Percentiles rank a stretch among this genome's conserved stretches.
Evolutionary conservation across 192 early-diverging fungal genomes (phyloP).

Genomic region (Funneliformis mosseae): DNA sequence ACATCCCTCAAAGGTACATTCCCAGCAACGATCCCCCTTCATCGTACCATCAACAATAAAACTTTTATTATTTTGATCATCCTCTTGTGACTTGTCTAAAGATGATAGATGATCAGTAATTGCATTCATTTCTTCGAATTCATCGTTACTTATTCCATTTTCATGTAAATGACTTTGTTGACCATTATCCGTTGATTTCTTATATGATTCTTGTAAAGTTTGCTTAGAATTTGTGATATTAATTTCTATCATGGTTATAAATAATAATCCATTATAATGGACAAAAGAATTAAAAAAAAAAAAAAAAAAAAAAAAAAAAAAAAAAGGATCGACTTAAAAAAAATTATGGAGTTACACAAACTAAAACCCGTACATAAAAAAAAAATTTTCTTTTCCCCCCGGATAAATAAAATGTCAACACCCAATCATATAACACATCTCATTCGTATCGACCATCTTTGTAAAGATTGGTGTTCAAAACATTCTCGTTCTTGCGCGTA

Average conservation of each 20-base stretch:
- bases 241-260: neutral
- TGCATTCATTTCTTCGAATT: too few species aligned
- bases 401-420: neutral
- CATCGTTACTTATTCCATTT: neutral
- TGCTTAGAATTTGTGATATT: neutral
- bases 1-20: conserved; percentile 24
- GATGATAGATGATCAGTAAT: too few species aligned
- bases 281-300: neutral
- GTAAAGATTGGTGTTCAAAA: conserved; percentile 25
- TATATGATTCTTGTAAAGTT: neutral
- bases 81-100: neutral
- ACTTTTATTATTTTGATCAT: neutral
- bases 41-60: neutral
- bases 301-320: too few species aligned
- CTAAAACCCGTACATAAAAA: neutral
- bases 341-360: too few species aligned
- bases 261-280: neutral
- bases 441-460: neutral
- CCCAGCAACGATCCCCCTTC: neutral
- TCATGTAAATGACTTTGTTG: neutral
- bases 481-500: conserved; percentile 6
- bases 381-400: neutral
- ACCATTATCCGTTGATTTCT: neutral
- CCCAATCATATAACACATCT: conserved; percentile 24
- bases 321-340: neutral